phyloP scores from a whole-genome alignment of 1,284 basidiomycete species.

The Rhodotorula sp. region DNA sequence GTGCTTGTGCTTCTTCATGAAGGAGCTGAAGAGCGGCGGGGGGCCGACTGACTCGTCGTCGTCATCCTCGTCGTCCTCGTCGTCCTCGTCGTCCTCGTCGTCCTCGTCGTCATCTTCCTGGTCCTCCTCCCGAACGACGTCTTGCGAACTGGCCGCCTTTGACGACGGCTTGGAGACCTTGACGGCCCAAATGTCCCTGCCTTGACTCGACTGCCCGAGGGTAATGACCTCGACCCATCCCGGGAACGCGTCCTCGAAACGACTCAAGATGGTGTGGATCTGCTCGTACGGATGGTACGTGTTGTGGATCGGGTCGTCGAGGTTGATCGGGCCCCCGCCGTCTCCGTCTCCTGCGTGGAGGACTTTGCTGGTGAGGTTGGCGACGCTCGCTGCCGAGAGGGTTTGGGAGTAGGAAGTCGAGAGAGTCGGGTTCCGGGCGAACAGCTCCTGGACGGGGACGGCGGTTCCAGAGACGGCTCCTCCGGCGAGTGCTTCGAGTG shows the following conservation, averaged over 20 bases:
- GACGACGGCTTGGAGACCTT: conserved; percentile 24
- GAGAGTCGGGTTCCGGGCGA: neutral
- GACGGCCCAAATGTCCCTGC: conserved; percentile 26
- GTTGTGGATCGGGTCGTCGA: conserved; percentile 30
- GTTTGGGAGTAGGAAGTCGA: conserved; percentile 6
- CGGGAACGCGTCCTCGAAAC: conserved; percentile 24
- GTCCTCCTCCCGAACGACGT: neutral
- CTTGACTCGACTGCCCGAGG: conserved; percentile 36
- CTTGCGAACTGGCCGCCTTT: neutral
- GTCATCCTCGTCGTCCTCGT: neutral
- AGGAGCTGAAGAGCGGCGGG: neutral
- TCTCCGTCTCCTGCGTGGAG: neutral
- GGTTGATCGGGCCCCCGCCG: neutral
- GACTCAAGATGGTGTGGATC: conserved; percentile 24
- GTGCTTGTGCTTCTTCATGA: conserved; percentile 18
- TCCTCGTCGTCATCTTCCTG: neutral
- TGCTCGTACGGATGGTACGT: conserved; percentile 37
- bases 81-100: neutral
- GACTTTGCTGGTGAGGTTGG: conserved; percentile 5
- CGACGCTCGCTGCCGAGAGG: conserved; percentile 10
- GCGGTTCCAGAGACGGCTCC: neutral
- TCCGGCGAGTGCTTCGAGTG: neutral
- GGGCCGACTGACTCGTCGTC: conserved; percentile 3
- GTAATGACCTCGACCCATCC: conserved; percentile 25
- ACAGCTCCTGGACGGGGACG: neutral